Conservation (phyloP, 305 asterid species). For the Striga hermonthica region DNA sequence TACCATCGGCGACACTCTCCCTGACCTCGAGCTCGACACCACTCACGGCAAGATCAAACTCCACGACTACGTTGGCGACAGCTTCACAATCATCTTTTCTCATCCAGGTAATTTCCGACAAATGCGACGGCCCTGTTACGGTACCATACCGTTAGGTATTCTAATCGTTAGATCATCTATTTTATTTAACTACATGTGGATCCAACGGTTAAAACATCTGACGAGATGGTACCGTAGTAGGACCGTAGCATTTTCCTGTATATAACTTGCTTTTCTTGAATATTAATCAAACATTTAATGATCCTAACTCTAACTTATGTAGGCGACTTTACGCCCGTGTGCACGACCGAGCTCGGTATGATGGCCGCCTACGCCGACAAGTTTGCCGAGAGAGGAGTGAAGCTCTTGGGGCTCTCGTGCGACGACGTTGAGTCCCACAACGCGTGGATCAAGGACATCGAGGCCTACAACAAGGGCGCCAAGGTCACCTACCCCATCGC, state of each 20-base stretch:
- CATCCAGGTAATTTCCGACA: conserved; percentile 54
- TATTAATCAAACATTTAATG: too few relatives aligned
- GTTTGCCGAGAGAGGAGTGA: conserved; percentile 62
- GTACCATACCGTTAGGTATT: too few relatives aligned
- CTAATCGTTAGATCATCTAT: too few relatives aligned
- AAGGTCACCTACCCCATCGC: conserved; percentile 71
- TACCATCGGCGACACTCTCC: conserved; percentile 76
- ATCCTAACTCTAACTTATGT: background rate
- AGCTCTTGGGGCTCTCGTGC: conserved; percentile 71
- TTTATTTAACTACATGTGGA: too few relatives aligned
- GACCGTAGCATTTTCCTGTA: too few relatives aligned
- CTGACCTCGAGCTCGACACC: conserved; percentile 69
- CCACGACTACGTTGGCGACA: conserved; percentile 56
- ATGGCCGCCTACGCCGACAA: conserved; percentile 75
- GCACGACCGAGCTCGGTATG: conserved; percentile 77
- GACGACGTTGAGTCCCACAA: conserved; percentile 66
- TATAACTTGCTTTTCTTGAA: too few relatives aligned
- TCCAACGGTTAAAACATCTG: too few relatives aligned
- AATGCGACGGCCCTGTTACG: too few relatives aligned
- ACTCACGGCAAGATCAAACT: conserved; percentile 70
- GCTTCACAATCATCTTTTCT: conserved; percentile 73
- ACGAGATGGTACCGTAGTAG: too few relatives aligned
- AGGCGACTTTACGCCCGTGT: conserved; percentile 88
- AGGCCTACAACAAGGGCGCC: conserved; percentile 57
- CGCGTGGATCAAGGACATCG: conserved; percentile 83